Evolutionary conservation across 169 alveolate species (phyloP).

Genomic region (Plasmodium fragile): DNA sequence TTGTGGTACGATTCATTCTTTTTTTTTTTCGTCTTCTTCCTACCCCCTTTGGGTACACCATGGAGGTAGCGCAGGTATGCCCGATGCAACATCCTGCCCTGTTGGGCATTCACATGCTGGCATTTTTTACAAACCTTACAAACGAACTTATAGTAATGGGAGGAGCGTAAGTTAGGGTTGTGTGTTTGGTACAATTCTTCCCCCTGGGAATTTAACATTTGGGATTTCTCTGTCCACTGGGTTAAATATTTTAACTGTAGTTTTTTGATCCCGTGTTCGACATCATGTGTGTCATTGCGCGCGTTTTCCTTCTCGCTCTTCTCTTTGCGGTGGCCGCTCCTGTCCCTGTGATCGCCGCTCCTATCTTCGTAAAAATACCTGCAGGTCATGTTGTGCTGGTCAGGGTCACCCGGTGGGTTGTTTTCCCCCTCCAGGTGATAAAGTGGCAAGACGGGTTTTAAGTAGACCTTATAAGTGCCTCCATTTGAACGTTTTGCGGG

Average conservation of each 20-base stretch:
- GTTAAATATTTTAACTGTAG: neutral
- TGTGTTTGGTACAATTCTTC: slow-evolving; percentile 28
- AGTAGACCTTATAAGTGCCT: neutral
- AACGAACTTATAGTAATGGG: slow-evolving; percentile 1
- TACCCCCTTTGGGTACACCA: neutral
- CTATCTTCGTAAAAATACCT: slow-evolving; percentile 13
- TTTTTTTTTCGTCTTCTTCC: slow-evolving; percentile 13
- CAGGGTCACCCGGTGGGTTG: neutral
- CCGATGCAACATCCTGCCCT: neutral
- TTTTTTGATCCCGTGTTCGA: neutral
- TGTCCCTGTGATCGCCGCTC: neutral
- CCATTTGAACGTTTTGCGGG: neutral
- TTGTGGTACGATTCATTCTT: neutral
- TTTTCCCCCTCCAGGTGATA: neutral
- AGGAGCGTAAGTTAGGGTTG: neutral
- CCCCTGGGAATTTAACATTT: neutral
- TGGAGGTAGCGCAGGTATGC: slow-evolving; percentile 28
- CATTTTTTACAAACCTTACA: slow-evolving; percentile 48
- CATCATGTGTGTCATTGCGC: neutral
- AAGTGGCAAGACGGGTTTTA: slow-evolving; percentile 1
- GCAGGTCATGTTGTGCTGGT: slow-evolving; percentile 4
- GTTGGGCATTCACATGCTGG: neutral
- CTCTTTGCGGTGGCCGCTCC: neutral
- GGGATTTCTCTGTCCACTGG: neutral
- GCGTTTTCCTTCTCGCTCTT: neutral